phyloP scores from a whole-genome alignment of 78 protist genomes.

The Polysphondylium violaceum region DNA sequence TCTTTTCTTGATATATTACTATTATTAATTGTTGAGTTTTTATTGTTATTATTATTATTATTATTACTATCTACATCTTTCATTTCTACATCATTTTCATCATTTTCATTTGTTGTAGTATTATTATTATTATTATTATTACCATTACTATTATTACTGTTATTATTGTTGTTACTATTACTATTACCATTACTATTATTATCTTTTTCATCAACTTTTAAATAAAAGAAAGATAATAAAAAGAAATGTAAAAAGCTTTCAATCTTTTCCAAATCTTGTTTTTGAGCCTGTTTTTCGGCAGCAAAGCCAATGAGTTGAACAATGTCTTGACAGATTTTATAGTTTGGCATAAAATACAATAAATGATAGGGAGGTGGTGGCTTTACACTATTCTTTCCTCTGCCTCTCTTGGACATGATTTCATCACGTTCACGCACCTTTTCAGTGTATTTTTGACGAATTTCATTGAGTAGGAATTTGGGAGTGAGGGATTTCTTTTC shows the following conservation, averaged over 20 bases:
- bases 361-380: conserved; percentile 64
- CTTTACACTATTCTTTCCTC: neutral
- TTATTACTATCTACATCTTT: conserved; percentile 35
- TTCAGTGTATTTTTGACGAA: conserved; percentile 72
- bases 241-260: conserved; percentile 79
- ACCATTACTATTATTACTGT: neutral
- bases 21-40: conserved; percentile 49
- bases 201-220: conserved; percentile 23
- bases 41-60: conserved; percentile 17
- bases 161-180: neutral
- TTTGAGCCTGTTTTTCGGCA: conserved; percentile 52
- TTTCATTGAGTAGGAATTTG: conserved; percentile 38
- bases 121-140: neutral
- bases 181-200: conserved; percentile 20
- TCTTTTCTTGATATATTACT: conserved; percentile 29
- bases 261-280: conserved; percentile 67
- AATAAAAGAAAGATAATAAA: conserved; percentile 61
- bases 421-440: conserved; percentile 53
- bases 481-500: conserved; percentile 83
- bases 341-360: conserved; percentile 44
- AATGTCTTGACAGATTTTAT: conserved; percentile 66
- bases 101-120: conserved; percentile 1
- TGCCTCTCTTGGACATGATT: neutral
- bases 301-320: conserved; percentile 47
- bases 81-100: conserved; percentile 42